Evolutionary conservation across 2,329 filamentous ascomycete genomes (phyloP).

Genomic region (Plectosphaerella cucumerina): DNA sequence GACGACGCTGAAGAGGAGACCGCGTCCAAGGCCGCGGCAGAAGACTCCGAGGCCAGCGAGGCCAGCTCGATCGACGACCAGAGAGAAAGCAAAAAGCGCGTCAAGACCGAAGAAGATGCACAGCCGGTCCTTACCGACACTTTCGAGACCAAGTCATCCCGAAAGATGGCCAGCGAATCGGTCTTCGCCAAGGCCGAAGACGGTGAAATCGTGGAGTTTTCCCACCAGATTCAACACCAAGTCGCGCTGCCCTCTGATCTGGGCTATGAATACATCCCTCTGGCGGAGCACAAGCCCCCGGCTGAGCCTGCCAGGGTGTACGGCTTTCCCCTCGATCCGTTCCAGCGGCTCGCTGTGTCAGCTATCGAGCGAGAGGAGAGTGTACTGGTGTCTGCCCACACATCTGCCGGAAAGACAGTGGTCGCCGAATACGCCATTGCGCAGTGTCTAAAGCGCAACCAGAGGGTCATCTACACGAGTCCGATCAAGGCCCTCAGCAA

Average conservation of each 20-base stretch:
- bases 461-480: conserved; percentile 98
- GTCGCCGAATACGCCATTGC: conserved; percentile 98
- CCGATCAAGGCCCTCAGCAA: conserved; percentile 98
- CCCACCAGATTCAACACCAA: conserved; percentile 98
- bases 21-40: conserved; percentile 28
- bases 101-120: conserved; percentile 54
- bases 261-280: conserved; percentile 91
- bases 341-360: conserved; percentile 90
- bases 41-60: conserved; percentile 22
- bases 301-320: conserved; percentile 79
- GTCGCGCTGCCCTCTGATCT: conserved; percentile 91
- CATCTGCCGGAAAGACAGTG: conserved; percentile 95
- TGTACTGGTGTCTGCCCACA: conserved; percentile 94
- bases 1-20: conserved; percentile 35
- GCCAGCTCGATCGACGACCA: conserved; percentile 26
- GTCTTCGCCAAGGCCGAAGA: conserved; percentile 61
- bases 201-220: conserved; percentile 68
- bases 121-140: conserved; percentile 86
- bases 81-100: conserved; percentile 53
- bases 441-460: conserved; percentile 94
- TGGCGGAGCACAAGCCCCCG: conserved; percentile 89
- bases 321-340: conserved; percentile 91
- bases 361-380: conserved; percentile 96
- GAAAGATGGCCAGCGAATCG: conserved; percentile 78
- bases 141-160: conserved; percentile 91